These are phyloP conservation scores for Rutstroemia sp. DNA, from an alignment of 2,329 filamentous ascomycete genomes.

Conservation along the genomic window DNA sequence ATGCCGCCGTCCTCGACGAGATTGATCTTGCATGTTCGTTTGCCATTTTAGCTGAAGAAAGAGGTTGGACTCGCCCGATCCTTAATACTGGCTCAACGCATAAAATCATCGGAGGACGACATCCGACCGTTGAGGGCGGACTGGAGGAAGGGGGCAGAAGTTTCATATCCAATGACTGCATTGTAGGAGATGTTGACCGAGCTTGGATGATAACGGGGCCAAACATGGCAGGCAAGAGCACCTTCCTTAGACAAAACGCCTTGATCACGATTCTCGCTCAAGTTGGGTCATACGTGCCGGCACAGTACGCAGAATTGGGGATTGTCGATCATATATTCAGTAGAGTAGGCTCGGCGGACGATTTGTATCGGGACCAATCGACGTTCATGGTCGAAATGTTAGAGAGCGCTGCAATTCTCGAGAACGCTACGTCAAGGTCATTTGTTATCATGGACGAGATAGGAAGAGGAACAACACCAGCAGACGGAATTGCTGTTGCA, in stretches of 20 bases:
- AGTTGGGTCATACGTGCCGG: slow-evolving; percentile 86
- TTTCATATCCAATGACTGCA: slow-evolving; percentile 82
- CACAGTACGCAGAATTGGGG: slow-evolving; percentile 75
- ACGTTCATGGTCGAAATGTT: slow-evolving; percentile 99
- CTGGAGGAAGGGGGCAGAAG: slow-evolving; percentile 69
- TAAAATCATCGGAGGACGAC: slow-evolving; percentile 76
- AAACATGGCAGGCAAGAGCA: slow-evolving; percentile 99
- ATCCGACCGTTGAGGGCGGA: slow-evolving; percentile 85
- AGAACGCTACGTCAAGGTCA: slow-evolving; percentile 71
- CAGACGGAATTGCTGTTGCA: slow-evolving; percentile 83
- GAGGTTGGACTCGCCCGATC: slow-evolving; percentile 64
- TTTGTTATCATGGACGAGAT: slow-evolving; percentile 99
- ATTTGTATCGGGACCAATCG: slow-evolving; percentile 88
- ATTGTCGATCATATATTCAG: slow-evolving; percentile 96
- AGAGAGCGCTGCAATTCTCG: slow-evolving; percentile 86
- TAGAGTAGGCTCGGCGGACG: slow-evolving; percentile 88
- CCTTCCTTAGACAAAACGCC: slow-evolving; percentile 91
- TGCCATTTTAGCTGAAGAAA: slow-evolving; percentile 68
- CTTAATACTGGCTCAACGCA: slow-evolving; percentile 60
- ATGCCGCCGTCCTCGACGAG: slow-evolving; percentile 87
- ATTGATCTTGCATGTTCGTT: slow-evolving; percentile 87
- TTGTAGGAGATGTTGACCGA: slow-evolving; percentile 61
- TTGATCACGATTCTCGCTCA: slow-evolving; percentile 91
- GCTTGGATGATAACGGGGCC: slow-evolving; percentile 68
- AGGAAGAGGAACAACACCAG: slow-evolving; percentile 85